Percentiles rank a stretch among this genome's conserved stretches.
These are phyloP conservation scores for Dothideomycetes sp. DNA, from an alignment of 2,329 filamentous ascomycete genomes.

Conservation along the genomic window DNA sequence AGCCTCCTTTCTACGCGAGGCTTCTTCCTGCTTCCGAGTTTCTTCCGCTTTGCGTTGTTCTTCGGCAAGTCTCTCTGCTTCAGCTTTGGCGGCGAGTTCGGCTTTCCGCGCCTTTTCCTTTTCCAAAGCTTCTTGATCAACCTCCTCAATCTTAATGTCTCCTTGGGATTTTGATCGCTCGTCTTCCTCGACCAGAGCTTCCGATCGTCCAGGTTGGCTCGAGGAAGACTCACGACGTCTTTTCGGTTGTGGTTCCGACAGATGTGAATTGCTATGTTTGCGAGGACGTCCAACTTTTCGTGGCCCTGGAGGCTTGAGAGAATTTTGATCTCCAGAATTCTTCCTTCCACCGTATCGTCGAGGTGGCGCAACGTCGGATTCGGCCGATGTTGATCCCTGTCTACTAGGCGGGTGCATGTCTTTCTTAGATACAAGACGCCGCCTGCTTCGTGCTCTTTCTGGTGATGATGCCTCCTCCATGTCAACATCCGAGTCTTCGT, in stretches of 20 bases:
- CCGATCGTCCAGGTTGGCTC: conserved; percentile 18
- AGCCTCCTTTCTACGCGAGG: conserved; percentile 17
- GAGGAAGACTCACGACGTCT: conserved; percentile 22
- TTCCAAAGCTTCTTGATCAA: conserved; percentile 18
- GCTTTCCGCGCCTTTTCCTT: conserved; percentile 18
- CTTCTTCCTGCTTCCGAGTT: conserved; percentile 15
- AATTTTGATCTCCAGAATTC: conserved; percentile 14
- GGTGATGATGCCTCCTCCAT: conserved; percentile 15
- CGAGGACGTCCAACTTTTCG: conserved; percentile 20
- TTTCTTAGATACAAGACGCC: conserved; percentile 27
- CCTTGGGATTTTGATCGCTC: conserved; percentile 15
- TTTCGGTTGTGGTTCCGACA: conserved; percentile 18
- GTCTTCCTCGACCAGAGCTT: conserved; percentile 14
- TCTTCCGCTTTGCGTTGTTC: conserved; percentile 21
- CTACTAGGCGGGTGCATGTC: conserved; percentile 27
- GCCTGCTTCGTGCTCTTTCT: conserved; percentile 16
- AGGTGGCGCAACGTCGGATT: conserved; percentile 21
- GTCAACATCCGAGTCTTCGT: conserved; percentile 13
- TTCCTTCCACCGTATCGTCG: conserved; percentile 17
- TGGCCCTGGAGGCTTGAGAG: conserved; percentile 23
- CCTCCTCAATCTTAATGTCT: conserved; percentile 16
- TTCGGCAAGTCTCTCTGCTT: conserved; percentile 20
- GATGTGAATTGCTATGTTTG: conserved; percentile 23
- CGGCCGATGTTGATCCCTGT: conserved; percentile 22
- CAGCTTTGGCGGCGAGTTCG: conserved; percentile 16